phyloP scores from a whole-genome alignment of 257 asterid genomes.

The Echium plantagineum region DNA sequence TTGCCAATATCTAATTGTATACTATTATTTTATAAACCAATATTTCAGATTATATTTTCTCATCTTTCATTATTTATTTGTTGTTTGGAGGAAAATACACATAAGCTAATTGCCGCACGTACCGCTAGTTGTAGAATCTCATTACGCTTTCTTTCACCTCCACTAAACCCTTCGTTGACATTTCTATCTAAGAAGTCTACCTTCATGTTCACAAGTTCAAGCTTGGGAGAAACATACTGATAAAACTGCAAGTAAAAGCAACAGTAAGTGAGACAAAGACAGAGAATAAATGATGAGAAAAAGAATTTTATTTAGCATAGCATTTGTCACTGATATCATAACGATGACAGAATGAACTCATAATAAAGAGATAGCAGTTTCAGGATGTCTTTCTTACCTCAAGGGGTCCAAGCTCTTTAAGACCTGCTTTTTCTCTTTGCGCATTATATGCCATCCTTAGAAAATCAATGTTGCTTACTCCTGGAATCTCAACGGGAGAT shows the following conservation, averaged over 20 bases:
- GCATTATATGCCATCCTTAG: conserved; percentile 97
- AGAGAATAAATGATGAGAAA: neutral
- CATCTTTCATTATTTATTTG: neutral
- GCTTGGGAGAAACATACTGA: conserved; percentile 77
- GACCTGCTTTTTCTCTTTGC: conserved; percentile 58
- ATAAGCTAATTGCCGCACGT: conserved; percentile 11
- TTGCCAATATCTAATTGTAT: too few species aligned
- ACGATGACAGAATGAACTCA: neutral
- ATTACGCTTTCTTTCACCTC: conserved; percentile 98
- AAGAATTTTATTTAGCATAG: neutral
- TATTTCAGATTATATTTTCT: too few species aligned
- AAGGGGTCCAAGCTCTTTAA: conserved; percentile 88
- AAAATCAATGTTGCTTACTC: conserved; percentile 90
- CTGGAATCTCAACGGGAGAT: conserved; percentile 94
- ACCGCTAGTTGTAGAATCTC: conserved; percentile 98
- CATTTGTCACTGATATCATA: neutral
- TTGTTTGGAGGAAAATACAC: conserved; percentile 6
- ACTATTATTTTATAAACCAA: too few species aligned
- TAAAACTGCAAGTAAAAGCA: conserved; percentile 59
- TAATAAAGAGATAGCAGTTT: neutral
- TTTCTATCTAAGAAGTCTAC: conserved; percentile 76
- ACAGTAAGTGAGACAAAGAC: neutral
- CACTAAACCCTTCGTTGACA: conserved; percentile 98
- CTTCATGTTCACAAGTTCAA: conserved; percentile 85
- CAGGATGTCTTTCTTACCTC: conserved; percentile 37